Percentiles rank a stretch among this genome's conserved stretches.
These are phyloP conservation scores for Corymbia calophylla DNA, from an alignment of 441 rosid genomes.

Conservation along the genomic window DNA sequence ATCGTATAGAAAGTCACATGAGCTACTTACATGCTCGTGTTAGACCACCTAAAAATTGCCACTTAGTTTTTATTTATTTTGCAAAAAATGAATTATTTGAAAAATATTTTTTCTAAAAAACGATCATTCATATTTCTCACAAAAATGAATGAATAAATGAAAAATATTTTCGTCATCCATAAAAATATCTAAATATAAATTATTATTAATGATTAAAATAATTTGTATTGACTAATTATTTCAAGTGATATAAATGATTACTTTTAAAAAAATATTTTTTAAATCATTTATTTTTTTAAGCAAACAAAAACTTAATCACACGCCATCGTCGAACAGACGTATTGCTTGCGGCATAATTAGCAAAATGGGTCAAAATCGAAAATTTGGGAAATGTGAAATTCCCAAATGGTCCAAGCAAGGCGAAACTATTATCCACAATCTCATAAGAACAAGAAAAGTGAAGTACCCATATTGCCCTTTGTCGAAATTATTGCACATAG, in stretches of 20 bases:
- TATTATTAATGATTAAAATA: fast-evolving
- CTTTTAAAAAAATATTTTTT: fast-evolving
- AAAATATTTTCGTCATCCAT: fast-evolving
- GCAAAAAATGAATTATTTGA: fast-evolving
- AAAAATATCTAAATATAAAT: no score
- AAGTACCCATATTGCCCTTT: not conserved
- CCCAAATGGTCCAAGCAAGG: not conserved
- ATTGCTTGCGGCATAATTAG: not conserved
- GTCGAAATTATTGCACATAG: not conserved
- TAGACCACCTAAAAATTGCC: fast-evolving
- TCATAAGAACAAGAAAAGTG: not conserved
- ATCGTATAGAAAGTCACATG: not conserved
- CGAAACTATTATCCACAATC: not conserved
- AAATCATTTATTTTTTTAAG: no score
- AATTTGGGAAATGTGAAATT: not conserved
- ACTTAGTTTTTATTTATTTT: fast-evolving
- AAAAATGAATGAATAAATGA: no score
- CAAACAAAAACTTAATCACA: not conserved
- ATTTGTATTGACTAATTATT: no score
- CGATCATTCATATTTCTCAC: fast-evolving
- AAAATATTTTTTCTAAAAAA: fast-evolving
- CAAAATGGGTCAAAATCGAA: not conserved
- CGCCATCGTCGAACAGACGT: not conserved
- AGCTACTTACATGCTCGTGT: not conserved
- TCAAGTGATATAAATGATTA: no score